A percentile compares a stretch with the other conserved stretches of the same genome.
Evolutionary conservation across 371 early-diverging fungal genomes (phyloP).

Genomic region (Rhizomucor pusillus): DNA sequence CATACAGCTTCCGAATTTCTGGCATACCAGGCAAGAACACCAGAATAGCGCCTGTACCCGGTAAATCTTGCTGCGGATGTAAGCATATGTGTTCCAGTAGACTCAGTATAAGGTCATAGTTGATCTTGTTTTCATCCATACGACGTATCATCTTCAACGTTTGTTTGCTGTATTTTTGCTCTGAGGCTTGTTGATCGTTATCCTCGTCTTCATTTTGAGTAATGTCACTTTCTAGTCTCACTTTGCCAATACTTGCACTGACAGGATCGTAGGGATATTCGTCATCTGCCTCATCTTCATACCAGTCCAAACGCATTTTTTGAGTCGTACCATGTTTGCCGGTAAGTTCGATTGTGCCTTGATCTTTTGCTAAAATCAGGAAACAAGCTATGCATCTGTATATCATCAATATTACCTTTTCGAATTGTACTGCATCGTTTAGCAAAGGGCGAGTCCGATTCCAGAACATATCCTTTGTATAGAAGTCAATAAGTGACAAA

Average conservation of each 20-base stretch:
- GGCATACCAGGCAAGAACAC: slow-evolving; percentile 89
- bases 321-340: slow-evolving; percentile 37
- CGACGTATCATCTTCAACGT: slow-evolving; percentile 49
- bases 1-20: slow-evolving; percentile 66
- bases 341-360: slow-evolving; percentile 25
- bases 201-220: slow-evolving; percentile 15
- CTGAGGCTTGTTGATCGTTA: slow-evolving; percentile 23
- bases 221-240: too few relatives aligned
- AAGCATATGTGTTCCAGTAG: slow-evolving; percentile 63
- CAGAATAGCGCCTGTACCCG: slow-evolving; percentile 75
- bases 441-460: slow-evolving; percentile 61
- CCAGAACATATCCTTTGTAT: slow-evolving; percentile 48
- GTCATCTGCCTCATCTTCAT: slow-evolving; percentile 41
- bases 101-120: slow-evolving; percentile 67
- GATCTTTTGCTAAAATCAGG: too few relatives aligned
- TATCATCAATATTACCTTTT: slow-evolving; percentile 5
- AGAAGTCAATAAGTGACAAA: background rate
- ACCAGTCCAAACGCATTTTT: slow-evolving; percentile 49
- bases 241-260: slow-evolving; percentile 17
- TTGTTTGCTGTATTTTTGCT: slow-evolving; percentile 29
- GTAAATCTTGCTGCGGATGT: slow-evolving; percentile 21
- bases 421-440: slow-evolving; percentile 21
- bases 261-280: slow-evolving; percentile 37
- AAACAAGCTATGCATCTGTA: background rate
- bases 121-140: slow-evolving; percentile 66